Evolutionary conservation across 2,329 filamentous ascomycete genomes (phyloP).

Genomic region (Leptosphaerulina australis): DNA sequence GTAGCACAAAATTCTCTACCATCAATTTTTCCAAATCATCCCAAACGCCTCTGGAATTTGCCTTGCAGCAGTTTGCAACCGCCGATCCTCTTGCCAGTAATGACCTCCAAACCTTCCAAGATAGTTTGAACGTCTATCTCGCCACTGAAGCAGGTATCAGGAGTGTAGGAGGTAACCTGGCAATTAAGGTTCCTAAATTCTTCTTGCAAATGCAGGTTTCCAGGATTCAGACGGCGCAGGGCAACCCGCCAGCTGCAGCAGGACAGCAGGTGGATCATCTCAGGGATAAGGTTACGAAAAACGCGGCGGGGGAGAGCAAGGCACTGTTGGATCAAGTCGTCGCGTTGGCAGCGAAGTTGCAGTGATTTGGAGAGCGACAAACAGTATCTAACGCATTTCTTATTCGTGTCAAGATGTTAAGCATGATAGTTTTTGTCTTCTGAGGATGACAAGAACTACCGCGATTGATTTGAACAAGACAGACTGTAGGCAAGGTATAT

Average conservation of each 20-base stretch:
- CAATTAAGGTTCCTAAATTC: conserved; percentile 68
- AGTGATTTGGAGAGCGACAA: too few relatives aligned
- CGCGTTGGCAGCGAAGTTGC: conserved; percentile 35
- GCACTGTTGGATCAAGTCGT: conserved; percentile 60
- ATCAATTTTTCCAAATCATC: conserved; percentile 62
- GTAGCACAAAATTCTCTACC: conserved; percentile 57
- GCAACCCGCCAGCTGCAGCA: conserved; percentile 58
- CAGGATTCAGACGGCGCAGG: conserved; percentile 65
- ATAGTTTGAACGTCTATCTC: conserved; percentile 62
- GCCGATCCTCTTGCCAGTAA: conserved; percentile 56
- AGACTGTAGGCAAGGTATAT: too few relatives aligned
- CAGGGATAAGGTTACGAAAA: conserved; percentile 63
- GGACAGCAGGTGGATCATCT: conserved; percentile 63
- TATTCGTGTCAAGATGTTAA: too few relatives aligned
- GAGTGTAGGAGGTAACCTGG: conserved; percentile 59
- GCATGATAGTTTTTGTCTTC: too few relatives aligned
- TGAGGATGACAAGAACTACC: too few relatives aligned
- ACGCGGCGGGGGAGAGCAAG: conserved; percentile 58
- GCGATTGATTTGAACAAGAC: too few relatives aligned
- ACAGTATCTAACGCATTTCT: too few relatives aligned
- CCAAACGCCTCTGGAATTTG: conserved; percentile 60
- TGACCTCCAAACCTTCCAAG: conserved; percentile 60
- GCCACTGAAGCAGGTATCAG: conserved; percentile 66
- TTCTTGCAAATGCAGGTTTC: conserved; percentile 65
- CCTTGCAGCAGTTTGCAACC: conserved; percentile 61